These are phyloP conservation scores for Penicillium lividum DNA, from an alignment of 495 filamentous ascomycete genomes.

Conservation along the genomic window DNA sequence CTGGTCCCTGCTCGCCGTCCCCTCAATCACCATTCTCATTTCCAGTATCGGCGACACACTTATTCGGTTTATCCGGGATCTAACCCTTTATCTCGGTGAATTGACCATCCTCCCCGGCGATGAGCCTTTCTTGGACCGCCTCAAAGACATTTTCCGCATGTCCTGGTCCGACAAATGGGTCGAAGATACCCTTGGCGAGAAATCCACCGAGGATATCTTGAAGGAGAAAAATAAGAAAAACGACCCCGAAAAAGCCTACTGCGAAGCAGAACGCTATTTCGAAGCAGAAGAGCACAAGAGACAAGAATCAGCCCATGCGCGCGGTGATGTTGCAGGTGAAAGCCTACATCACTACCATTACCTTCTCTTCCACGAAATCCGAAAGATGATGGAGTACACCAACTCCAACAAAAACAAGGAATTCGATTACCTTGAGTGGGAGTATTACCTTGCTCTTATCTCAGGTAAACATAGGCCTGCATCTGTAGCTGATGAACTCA, in stretches of 20 bases:
- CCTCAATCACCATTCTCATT: slow-evolving; percentile 81
- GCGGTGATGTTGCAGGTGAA: slow-evolving; percentile 45
- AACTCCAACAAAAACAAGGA: slow-evolving; percentile 58
- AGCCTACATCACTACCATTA: slow-evolving; percentile 64
- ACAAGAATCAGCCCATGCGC: slow-evolving; percentile 38
- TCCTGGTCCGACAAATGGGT: slow-evolving; percentile 28
- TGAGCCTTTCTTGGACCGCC: slow-evolving; percentile 21
- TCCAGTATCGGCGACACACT: slow-evolving; percentile 70
- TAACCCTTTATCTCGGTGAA: slow-evolving; percentile 68
- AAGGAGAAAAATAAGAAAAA: slow-evolving; percentile 1
- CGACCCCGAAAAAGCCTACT: background rate
- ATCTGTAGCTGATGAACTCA: slow-evolving; percentile 22
- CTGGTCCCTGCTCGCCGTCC: slow-evolving; percentile 83
- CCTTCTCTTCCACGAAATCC: slow-evolving; percentile 66
- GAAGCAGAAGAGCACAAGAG: slow-evolving; percentile 41
- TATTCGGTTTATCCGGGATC: slow-evolving; percentile 66
- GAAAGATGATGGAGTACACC: slow-evolving; percentile 65
- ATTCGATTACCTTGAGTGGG: slow-evolving; percentile 82
- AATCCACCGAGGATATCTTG: slow-evolving; percentile 9
- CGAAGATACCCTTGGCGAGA: slow-evolving; percentile 25
- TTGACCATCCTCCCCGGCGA: slow-evolving; percentile 78
- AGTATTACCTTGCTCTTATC: slow-evolving; percentile 72
- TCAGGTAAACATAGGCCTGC: slow-evolving; percentile 62
- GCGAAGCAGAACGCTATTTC: slow-evolving; percentile 1
- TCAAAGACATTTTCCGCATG: slow-evolving; percentile 21